These are phyloP conservation scores for Fusarium sp. DNA, from an alignment of 2,329 filamentous ascomycete species.

Conservation along the genomic window DNA sequence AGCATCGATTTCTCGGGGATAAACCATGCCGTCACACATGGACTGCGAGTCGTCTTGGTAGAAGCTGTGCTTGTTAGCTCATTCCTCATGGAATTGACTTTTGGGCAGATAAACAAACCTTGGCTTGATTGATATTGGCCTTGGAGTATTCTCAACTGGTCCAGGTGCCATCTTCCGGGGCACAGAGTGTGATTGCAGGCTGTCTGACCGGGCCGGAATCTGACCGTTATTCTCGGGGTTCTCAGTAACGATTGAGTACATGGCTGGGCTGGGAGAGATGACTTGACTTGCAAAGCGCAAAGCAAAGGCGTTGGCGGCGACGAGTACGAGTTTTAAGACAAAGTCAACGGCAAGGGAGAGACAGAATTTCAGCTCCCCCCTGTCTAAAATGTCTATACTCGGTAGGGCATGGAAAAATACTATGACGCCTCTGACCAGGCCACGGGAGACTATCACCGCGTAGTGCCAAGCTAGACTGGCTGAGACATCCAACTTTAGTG, in stretches of 20 bases:
- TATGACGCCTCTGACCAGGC: not conserved
- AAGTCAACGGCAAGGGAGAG: not conserved
- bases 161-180: not conserved
- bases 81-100: not conserved
- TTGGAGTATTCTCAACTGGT: not conserved
- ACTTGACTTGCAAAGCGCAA: not conserved
- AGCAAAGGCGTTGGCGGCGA: not conserved
- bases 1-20: not conserved
- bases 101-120: constrained; percentile 6
- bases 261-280: not conserved
- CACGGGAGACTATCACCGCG: not conserved
- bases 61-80: constrained; percentile 8
- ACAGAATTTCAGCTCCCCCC: not conserved
- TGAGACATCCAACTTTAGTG: not conserved
- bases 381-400: no score
- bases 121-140: not conserved
- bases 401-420: no score
- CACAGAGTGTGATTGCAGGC: not conserved
- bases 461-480: not conserved
- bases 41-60: constrained; percentile 3
- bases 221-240: not conserved
- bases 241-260: not conserved
- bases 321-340: not conserved
- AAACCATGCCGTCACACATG: not conserved
- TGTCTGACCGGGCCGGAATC: constrained; percentile 3